A percentile compares a stretch with the other conserved stretches of the same genome.
Conservation (phyloP, 352 stramenopile species). For the Phytophthora macrochlamydospora region DNA sequence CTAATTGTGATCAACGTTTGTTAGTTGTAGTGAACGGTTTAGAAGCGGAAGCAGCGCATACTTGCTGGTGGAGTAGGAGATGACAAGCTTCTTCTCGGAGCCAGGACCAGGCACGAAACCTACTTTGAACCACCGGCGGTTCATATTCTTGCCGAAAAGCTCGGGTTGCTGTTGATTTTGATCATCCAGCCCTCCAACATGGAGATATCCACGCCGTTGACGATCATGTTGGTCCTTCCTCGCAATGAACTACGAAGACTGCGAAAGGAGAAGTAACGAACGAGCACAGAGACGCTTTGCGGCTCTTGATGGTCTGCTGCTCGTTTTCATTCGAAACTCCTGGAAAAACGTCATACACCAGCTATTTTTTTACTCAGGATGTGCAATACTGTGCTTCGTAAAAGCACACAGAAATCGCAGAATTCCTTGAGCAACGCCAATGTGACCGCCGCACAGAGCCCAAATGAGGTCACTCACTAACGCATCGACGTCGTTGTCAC, state of each 20-base stretch:
- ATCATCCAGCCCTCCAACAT: conserved; percentile 85
- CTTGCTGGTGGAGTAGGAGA: conserved; percentile 86
- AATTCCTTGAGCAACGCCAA: too few relatives aligned
- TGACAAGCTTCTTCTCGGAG: conserved; percentile 67
- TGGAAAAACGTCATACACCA: neutral
- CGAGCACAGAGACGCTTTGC: neutral
- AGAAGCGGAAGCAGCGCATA: conserved; percentile 24
- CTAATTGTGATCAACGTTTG: conserved; percentile 25
- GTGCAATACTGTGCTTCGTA: too few relatives aligned
- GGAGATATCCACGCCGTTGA: conserved; percentile 84
- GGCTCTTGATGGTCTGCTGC: too few relatives aligned
- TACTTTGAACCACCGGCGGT: conserved; percentile 81
- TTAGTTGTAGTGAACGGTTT: neutral
- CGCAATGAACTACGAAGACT: neutral
- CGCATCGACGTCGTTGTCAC: too few relatives aligned
- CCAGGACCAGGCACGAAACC: conserved; percentile 50
- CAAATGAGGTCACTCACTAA: too few relatives aligned
- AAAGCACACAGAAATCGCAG: too few relatives aligned
- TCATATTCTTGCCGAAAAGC: conserved; percentile 81
- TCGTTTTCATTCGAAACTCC: conserved; percentile 15
- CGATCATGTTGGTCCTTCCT: conserved; percentile 33
- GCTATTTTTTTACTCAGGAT: too few relatives aligned
- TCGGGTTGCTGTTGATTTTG: conserved; percentile 88
- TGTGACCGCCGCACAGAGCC: too few relatives aligned
- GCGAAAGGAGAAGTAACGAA: conserved; percentile 11